These are phyloP conservation scores for Serendipita sp. DNA, from an alignment of 768 basidiomycete species.

Conservation along the genomic window DNA sequence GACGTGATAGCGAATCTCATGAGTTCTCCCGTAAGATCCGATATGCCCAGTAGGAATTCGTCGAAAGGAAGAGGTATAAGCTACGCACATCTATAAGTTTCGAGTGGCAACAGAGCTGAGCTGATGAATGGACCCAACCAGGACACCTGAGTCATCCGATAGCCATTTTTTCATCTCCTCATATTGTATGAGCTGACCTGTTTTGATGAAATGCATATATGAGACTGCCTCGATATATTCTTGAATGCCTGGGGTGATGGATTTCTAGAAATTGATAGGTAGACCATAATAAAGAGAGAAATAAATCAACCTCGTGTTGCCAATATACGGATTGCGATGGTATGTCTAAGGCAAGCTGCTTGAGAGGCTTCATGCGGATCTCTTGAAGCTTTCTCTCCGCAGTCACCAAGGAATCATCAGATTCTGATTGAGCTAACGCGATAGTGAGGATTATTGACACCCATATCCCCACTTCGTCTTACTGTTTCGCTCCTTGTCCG, in stretches of 20 bases:
- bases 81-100: slow-evolving; percentile 23
- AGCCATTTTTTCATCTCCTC: slow-evolving; percentile 49
- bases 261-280: neutral
- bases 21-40: slow-evolving; percentile 90
- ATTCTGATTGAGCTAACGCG: neutral
- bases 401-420: neutral
- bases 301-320: slow-evolving; percentile 50
- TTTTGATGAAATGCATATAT: slow-evolving; percentile 71
- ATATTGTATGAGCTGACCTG: slow-evolving; percentile 48
- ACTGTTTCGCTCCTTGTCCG: too few relatives aligned
- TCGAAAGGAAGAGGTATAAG: slow-evolving; percentile 58
- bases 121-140: slow-evolving; percentile 31
- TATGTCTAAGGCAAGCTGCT: slow-evolving; percentile 42
- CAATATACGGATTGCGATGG: slow-evolving; percentile 44
- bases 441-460: too few relatives aligned
- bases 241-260: slow-evolving; percentile 40
- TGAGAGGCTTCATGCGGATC: slow-evolving; percentile 35
- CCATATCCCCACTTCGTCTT: too few relatives aligned
- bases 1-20: slow-evolving; percentile 91
- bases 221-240: slow-evolving; percentile 92
- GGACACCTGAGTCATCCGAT: slow-evolving; percentile 39
- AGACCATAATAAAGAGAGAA: slow-evolving; percentile 22
- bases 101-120: neutral
- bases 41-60: slow-evolving; percentile 83
- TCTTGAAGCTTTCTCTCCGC: slow-evolving; percentile 13